Base-by-base conservation (phyloP, 108 stramenopile genomes). In the Stephanodiscus minutulus region DNA sequence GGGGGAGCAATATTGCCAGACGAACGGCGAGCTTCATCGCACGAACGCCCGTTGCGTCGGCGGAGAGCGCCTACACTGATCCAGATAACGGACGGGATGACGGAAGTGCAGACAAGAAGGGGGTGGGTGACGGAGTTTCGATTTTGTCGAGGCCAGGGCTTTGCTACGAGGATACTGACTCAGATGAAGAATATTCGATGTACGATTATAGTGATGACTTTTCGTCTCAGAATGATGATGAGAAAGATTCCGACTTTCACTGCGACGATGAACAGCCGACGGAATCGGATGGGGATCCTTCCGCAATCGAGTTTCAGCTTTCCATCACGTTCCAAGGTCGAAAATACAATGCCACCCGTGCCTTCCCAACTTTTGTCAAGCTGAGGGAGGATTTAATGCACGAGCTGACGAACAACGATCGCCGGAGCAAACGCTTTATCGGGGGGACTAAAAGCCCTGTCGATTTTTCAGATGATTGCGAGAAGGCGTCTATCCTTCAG, bases 281-380 rank as follows among this genome's bases (percentile, higher is more conserved):
- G 60, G 61, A 54, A 31, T 20, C 62, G 8, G 54, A 43, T 27
- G 54, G 44, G 15, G 80, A 74, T 65, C 66, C 73, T 47, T 53
- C 69, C 17, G 88, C 91, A 21, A 88, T 92, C 57, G 83, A 88
- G 57, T 92, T 92, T 63, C 86, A 86, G 57, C 73, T 92, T 13
- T 68, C 81, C 20, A 88, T 92, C 24, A 81, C 85, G 3, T 90
- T 87, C 39, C 81, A 85, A 21, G 88, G 91, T 39, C 69, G 88
- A 6, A 88, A 83, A 50, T 92, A 92, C 62, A 86, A 70, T 20
- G 87, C 91, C 5, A 89, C 82, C 15, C 75, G 91, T n/a, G 86
- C 88, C 4, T 74, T 89, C 70, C 85, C 87, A 29, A 76, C 82
- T 1, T 83, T 92, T 58, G 70, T 88, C 27, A 82, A 90, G 63